Evolutionary conservation across 2,329 filamentous ascomycete species (phyloP), one percentile per base, ranked within the genome.

Genomic region (Trichophaea hybrida): DNA sequence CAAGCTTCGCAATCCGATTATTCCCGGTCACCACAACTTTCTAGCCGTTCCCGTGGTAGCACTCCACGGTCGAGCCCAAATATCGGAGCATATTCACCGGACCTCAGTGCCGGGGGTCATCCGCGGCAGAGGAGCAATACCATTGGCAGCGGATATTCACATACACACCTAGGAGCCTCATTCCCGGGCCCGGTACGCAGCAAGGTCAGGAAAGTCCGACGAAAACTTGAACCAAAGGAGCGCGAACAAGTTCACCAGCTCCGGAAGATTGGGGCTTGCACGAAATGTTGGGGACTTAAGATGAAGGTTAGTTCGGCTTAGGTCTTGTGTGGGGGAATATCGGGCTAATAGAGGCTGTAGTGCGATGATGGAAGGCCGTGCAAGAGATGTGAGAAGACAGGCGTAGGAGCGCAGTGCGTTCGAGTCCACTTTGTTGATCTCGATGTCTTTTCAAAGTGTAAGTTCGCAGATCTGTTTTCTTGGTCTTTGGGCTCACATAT

Each of bases 401-500:
- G 64, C 7, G 59, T 57, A 8, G 57, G 63, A 31, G 61, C 63
- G n/a, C 56, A 61, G 13, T 66, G 64, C 35, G 64, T 66, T 24
- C 61, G 64, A 35, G 64, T 66, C 46, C 64, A 66, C 52, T 66
- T 66, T 40, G 64, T 65, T 7, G 64, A 66, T 33, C 52, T 66
- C 12, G 64, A 66, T 34, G 64, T 66, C 34, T 66, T 66, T 55
- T 66, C 64, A 56, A 65, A 65, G 56, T 66, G 63, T 64, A 33
- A 52, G 55, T 38, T 52, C 38, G 33, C 4, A 32, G 24, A 32
- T 35, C 31, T 10, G 10, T 12, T n/a, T 13, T 52, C 31, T 24
- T 52, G 4, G 24, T 34, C 10, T 13, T 13, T 15, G 33, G 2
- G 15, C 10, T 34, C n/a, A n/a, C 35, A 40, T 53, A 7, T 13